A percentile compares a stretch with the other conserved stretches of the same genome.
These are phyloP conservation scores for Scutellaria barbata DNA, from an alignment of 257 asterid genomes.

Conservation along the genomic window DNA sequence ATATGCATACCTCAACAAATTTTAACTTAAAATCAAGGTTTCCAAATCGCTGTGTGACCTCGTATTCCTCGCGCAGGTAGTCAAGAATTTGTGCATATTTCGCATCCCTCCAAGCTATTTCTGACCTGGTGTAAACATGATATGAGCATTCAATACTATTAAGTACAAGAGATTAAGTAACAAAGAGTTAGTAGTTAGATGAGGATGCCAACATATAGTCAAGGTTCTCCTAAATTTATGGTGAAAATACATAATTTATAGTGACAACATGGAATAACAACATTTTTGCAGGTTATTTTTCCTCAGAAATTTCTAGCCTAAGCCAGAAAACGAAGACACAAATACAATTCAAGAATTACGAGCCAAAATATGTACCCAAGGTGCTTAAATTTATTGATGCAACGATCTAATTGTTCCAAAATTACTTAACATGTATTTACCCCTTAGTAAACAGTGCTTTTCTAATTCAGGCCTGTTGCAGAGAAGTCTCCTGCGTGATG, in stretches of 20 bases:
- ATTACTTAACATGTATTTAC: not conserved
- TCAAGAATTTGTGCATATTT: constrained; percentile 89
- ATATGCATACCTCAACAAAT: constrained; percentile 76
- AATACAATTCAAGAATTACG: not conserved
- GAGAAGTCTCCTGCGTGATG: not conserved
- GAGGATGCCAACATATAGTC: constrained; percentile 4
- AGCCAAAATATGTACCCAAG: not conserved
- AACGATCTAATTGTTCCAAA: not conserved
- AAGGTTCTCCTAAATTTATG: not conserved
- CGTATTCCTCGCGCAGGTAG: constrained; percentile 95
- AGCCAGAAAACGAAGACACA: not conserved
- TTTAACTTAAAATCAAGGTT: constrained; percentile 90
- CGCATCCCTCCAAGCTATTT: constrained; percentile 99
- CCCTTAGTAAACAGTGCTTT: not conserved
- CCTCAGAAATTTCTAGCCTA: not conserved
- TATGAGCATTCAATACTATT: not conserved
- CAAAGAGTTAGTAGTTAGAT: not conserved
- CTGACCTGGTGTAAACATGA: constrained; percentile 64
- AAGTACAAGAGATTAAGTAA: constrained; percentile 10
- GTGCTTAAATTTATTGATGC: not conserved
- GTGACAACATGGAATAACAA: not conserved
- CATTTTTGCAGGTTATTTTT: constrained; percentile 1
- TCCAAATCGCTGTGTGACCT: constrained; percentile 92
- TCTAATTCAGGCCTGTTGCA: constrained; percentile 15
- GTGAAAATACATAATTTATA: not conserved